Evolutionary conservation across 2,329 filamentous ascomycete genomes (phyloP).

Genomic region (Scopulariopsis brevicaulis): DNA sequence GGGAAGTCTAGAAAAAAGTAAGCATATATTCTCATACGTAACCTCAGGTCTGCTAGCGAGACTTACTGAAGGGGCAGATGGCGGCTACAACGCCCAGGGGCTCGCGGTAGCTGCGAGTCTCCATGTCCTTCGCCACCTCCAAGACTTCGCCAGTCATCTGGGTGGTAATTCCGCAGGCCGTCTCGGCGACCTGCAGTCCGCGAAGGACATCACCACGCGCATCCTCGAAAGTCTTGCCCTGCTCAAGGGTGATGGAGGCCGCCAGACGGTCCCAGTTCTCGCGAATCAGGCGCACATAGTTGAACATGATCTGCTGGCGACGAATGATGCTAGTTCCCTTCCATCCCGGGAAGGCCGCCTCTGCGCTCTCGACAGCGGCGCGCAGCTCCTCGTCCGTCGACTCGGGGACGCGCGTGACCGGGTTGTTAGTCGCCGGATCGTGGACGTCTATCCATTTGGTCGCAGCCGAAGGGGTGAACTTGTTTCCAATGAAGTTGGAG

Average conservation of each 20-base stretch:
- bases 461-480: conserved; percentile 57
- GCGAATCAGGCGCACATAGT: conserved; percentile 66
- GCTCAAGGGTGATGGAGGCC: conserved; percentile 76
- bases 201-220: conserved; percentile 72
- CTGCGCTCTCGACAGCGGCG: conserved; percentile 62
- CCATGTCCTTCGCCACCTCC: conserved; percentile 84
- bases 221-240: conserved; percentile 81
- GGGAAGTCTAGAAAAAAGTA: conserved; percentile 50
- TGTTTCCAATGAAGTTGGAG: conserved; percentile 72
- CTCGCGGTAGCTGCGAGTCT: conserved; percentile 73
- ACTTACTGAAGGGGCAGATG: conserved; percentile 77
- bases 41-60: not conserved
- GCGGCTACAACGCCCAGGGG: conserved; percentile 71
- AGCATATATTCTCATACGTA: not conserved
- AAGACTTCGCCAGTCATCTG: conserved; percentile 74
- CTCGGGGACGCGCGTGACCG: conserved; percentile 77
- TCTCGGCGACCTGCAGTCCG: conserved; percentile 76
- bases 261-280: conserved; percentile 80
- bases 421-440: conserved; percentile 77
- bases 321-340: conserved; percentile 58
- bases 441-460: conserved; percentile 68
- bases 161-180: conserved; percentile 68
- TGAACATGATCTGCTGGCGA: conserved; percentile 80
- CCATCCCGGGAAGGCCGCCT: conserved; percentile 68
- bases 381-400: conserved; percentile 68